Evolutionary conservation across 1,139 yeast species (phyloP).

Genomic region (Arxiozyma slooffiae): DNA sequence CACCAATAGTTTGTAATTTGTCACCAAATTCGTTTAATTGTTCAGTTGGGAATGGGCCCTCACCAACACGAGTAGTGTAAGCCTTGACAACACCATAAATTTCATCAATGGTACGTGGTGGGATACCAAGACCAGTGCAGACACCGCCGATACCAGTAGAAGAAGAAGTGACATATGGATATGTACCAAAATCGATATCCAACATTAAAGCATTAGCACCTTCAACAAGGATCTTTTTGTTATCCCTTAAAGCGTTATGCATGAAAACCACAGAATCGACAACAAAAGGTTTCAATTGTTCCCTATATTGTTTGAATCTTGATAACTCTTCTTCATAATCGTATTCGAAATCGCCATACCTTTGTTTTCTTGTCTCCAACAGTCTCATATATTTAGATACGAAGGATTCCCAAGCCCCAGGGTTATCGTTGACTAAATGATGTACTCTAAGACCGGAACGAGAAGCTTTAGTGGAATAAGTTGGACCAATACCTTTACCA

Average conservation of each 20-base stretch:
- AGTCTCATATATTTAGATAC: slow-evolving; percentile 68
- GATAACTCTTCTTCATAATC: slow-evolving; percentile 73
- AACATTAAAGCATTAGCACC: slow-evolving; percentile 98
- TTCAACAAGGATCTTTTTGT: slow-evolving; percentile 85
- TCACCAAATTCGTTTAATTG: slow-evolving; percentile 85
- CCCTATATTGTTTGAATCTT: slow-evolving; percentile 66
- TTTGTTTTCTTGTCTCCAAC: slow-evolving; percentile 67
- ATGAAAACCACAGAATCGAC: slow-evolving; percentile 87
- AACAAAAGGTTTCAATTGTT: slow-evolving; percentile 74
- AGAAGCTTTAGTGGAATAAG: slow-evolving; percentile 92
- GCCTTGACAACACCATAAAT: slow-evolving; percentile 96
- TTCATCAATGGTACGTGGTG: slow-evolving; percentile 71
- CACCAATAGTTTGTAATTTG: slow-evolving; percentile 81
- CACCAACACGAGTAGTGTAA: slow-evolving; percentile 97
- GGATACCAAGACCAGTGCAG: slow-evolving; percentile 89
- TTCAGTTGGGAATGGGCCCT: slow-evolving; percentile 98
- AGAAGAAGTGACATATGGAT: slow-evolving; percentile 94
- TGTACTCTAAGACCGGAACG: slow-evolving; percentile 96
- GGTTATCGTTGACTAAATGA: slow-evolving; percentile 82
- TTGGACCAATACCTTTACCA: slow-evolving; percentile 98
- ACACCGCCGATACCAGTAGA: slow-evolving; percentile 98
- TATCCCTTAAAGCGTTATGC: slow-evolving; percentile 66
- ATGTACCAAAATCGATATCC: slow-evolving; percentile 96
- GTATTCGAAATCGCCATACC: slow-evolving; percentile 89
- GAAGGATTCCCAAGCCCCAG: slow-evolving; percentile 89